A percentile compares a stretch with the other conserved stretches of the same genome.
phyloP scores from a whole-genome alignment of 2,329 filamentous ascomycete species.

The Celoporthe dispersa region DNA sequence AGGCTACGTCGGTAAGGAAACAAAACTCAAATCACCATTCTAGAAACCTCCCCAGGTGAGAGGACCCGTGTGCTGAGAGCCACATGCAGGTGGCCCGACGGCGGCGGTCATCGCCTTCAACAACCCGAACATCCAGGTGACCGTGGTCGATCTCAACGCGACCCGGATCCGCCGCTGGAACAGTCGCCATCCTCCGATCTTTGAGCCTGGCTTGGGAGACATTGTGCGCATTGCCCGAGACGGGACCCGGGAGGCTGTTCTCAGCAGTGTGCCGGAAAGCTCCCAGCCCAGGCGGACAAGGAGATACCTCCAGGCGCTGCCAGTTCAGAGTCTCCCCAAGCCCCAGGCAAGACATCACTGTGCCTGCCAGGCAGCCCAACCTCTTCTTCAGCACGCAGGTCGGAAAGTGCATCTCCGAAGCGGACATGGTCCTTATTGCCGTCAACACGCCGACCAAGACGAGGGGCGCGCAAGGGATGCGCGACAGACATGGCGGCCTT shows the following conservation, averaged over 20 bases:
- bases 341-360: slow-evolving; percentile 21
- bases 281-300: background rate
- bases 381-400: slow-evolving; percentile 76
- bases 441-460: slow-evolving; percentile 82
- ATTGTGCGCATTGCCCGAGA: slow-evolving; percentile 69
- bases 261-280: slow-evolving; percentile 43
- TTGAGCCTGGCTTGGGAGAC: slow-evolving; percentile 72
- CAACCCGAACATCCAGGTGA: slow-evolving; percentile 72
- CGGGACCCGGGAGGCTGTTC: slow-evolving; percentile 51
- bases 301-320: background rate
- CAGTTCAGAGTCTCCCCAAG: background rate
- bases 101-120: slow-evolving; percentile 75
- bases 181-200: slow-evolving; percentile 73
- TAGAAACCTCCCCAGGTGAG: background rate
- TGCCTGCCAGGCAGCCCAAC: slow-evolving; percentile 61
- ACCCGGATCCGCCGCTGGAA: slow-evolving; percentile 74
- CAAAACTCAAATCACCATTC: background rate
- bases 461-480: slow-evolving; percentile 68
- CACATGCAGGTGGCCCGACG: slow-evolving; percentile 67
- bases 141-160: slow-evolving; percentile 73
- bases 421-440: slow-evolving; percentile 75
- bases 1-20: slow-evolving; percentile 70
- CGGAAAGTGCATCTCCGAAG: slow-evolving; percentile 62
- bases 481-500: slow-evolving; percentile 76
- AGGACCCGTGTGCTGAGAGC: background rate